Percentiles rank a stretch among this genome's conserved stretches.
Conservation (phyloP, 2,329 filamentous ascomycete genomes). For the Colletotrichum sp. region DNA sequence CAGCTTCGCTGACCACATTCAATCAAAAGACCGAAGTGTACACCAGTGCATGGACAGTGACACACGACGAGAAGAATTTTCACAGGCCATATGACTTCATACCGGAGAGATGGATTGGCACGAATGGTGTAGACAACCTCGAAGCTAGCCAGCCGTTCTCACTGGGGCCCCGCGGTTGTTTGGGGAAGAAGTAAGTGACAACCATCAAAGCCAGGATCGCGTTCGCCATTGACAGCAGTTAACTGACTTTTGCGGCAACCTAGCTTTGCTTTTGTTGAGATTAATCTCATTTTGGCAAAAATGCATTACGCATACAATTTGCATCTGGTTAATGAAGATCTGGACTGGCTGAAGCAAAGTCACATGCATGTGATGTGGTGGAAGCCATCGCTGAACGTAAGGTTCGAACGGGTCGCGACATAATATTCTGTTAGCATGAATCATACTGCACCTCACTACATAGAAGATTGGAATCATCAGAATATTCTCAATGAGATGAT, state of each 20-base stretch:
- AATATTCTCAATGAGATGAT: neutral
- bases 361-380: constrained; percentile 36
- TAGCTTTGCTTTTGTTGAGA: constrained; percentile 40
- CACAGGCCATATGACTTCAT: constrained; percentile 30
- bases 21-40: constrained; percentile 30
- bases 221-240: neutral
- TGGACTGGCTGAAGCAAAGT: constrained; percentile 41
- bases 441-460: neutral
- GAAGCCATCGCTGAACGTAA: constrained; percentile 32
- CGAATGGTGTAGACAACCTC: constrained; percentile 27
- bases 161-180: constrained; percentile 30
- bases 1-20: neutral
- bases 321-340: constrained; percentile 31
- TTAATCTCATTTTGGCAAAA: constrained; percentile 40
- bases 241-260: neutral
- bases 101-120: constrained; percentile 40
- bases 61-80: constrained; percentile 35
- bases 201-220: neutral
- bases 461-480: neutral
- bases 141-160: constrained; percentile 36
- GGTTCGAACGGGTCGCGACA: constrained; percentile 9
- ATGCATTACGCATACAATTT: constrained; percentile 41
- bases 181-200: constrained; percentile 32
- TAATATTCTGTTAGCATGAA: neutral
- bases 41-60: constrained; percentile 33